Evolutionary conservation across 345 rosid species (phyloP).

Genomic region (Lepidium aucheri): DNA sequence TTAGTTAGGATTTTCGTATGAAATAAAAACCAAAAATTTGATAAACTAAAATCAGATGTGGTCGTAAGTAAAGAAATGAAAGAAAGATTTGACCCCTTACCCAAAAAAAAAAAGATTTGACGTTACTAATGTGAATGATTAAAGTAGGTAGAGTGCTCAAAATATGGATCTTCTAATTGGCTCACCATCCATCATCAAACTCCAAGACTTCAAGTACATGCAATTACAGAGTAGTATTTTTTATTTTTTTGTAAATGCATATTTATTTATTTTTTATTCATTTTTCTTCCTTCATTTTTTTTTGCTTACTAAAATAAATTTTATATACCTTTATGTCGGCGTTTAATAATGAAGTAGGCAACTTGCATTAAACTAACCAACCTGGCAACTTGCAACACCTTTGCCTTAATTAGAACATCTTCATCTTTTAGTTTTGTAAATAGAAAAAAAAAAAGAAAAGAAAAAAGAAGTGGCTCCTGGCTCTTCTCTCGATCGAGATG

Average conservation of each 20-base stretch:
- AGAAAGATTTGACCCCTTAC: conserved; percentile 24
- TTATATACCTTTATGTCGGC: conserved; percentile 2
- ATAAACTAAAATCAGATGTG: too few species aligned
- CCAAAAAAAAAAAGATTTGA: conserved; percentile 23
- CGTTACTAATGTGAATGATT: conserved; percentile 16
- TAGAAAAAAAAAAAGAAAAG: background rate
- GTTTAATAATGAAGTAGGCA: conserved; percentile 26
- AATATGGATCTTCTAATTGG: conserved; percentile 18
- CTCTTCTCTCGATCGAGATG: background rate
- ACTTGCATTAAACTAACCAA: conserved; percentile 9
- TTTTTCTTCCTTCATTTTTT: background rate
- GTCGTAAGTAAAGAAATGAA: background rate
- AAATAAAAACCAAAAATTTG: too few species aligned
- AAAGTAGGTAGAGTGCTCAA: conserved; percentile 13
- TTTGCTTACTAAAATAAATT: background rate
- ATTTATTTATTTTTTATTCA: too few species aligned
- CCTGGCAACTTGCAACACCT: conserved; percentile 19
- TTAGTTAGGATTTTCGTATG: too few species aligned
- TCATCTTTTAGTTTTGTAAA: background rate
- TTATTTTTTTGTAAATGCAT: background rate
- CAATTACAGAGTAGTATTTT: too few species aligned
- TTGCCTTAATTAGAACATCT: conserved; percentile 19
- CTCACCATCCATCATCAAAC: conserved; percentile 4
- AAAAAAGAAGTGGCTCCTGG: background rate
- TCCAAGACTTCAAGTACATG: background rate